Evolutionary conservation across 441 rosid genomes (phyloP).

Genomic region (Populus trichocarpa): DNA sequence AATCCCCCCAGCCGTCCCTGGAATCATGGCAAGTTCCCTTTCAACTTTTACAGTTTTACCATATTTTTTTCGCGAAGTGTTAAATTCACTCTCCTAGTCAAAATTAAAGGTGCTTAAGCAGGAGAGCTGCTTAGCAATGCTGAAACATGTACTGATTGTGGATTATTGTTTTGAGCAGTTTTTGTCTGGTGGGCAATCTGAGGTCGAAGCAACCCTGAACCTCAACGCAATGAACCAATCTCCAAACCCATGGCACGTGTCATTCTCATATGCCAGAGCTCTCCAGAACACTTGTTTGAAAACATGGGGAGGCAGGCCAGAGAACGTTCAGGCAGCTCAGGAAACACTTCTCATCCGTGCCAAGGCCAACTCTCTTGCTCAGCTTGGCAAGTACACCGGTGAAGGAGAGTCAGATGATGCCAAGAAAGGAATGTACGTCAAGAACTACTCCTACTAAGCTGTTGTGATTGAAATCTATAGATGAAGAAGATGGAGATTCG

Average conservation of each 20-base stretch:
- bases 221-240: constrained; percentile 92
- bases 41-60: neutral
- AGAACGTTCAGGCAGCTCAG: constrained; percentile 86
- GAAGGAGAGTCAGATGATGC: constrained; percentile 96
- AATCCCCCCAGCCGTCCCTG: constrained; percentile 82
- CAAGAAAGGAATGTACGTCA: constrained; percentile 83
- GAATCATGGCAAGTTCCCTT: constrained; percentile 71
- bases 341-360: constrained; percentile 65
- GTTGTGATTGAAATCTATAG: neutral
- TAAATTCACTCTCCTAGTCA: neutral
- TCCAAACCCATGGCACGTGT: constrained; percentile 88
- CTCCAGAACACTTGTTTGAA: constrained; percentile 93
- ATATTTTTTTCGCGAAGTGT: neutral
- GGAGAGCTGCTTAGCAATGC: neutral
- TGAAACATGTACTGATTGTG: neutral
- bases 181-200: constrained; percentile 94
- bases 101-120: neutral
- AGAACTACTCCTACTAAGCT: constrained; percentile 70
- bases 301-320: constrained; percentile 87
- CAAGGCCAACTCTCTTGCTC: constrained; percentile 83
- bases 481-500: constrained; percentile 10
- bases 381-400: constrained; percentile 88
- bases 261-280: constrained; percentile 92
- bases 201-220: constrained; percentile 90
- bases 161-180: constrained; percentile 42